Percentiles rank a stretch among this genome's conserved stretches.
These are phyloP conservation scores for Sporothrix brasiliensis DNA, from an alignment of 2,329 filamentous ascomycete species.

Conservation along the genomic window DNA sequence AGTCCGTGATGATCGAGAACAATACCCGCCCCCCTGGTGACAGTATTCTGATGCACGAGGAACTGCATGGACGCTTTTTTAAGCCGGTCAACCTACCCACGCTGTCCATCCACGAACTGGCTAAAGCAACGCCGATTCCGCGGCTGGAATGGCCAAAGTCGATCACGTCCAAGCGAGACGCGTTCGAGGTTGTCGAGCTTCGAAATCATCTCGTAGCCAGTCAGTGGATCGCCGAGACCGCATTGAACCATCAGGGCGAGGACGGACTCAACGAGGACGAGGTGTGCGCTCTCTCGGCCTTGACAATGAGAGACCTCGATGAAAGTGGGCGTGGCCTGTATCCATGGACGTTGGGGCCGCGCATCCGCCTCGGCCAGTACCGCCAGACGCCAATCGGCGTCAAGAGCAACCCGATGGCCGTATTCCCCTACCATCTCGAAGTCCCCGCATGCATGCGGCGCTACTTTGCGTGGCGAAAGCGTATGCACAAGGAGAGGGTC, in stretches of 20 bases:
- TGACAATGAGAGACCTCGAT: conserved; percentile 1
- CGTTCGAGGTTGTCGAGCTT: neutral
- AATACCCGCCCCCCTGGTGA: neutral
- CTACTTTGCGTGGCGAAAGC: conserved; percentile 2
- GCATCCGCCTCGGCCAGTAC: neutral
- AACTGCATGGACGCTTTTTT: neutral
- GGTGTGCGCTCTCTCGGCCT: neutral
- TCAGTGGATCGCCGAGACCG: conserved; percentile 6
- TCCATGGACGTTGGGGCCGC: neutral
- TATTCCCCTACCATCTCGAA: conserved; percentile 1
- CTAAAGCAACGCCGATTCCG: neutral
- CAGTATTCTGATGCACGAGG: neutral
- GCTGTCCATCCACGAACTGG: neutral
- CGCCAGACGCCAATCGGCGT: conserved; percentile 1
- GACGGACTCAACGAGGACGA: neutral
- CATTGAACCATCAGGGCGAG: neutral
- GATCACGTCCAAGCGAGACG: too few relatives aligned
- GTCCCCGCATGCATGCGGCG: neutral
- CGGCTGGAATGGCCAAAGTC: neutral
- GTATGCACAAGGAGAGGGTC: neutral
- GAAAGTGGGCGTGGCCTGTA: neutral
- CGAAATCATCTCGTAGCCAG: conserved; percentile 1
- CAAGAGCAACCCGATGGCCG: neutral
- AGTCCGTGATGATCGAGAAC: conserved; percentile 11
- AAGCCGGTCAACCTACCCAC: neutral